Evolutionary conservation across 23 red algal species (phyloP), one percentile per base, ranked within the genome.

Genomic region (Gracilaria gracilis): DNA sequence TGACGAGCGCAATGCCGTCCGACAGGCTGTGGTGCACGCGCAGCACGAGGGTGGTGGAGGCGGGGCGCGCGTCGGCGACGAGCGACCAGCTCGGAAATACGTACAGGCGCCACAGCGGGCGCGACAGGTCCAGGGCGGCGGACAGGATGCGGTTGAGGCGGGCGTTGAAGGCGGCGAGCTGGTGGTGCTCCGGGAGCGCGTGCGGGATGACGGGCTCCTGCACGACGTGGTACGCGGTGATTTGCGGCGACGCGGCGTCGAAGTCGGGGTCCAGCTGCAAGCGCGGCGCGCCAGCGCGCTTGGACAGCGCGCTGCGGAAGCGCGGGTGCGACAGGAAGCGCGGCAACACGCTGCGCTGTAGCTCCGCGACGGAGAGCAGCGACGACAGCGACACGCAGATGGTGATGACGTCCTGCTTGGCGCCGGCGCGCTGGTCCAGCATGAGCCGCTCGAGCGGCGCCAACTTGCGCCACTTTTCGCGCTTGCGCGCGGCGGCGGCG

Each of bases 1-100:
- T 88, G n/a, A 88, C 69, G 17, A 88, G 67, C 33, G 70, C 85
- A 32, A 88, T 77, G 3, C 85, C 85, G 29, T 88, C 85, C 31
- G 65, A 57, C n/a, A 88, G 46, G 9, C 70, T 39, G 46, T 88
- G 85, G 47, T 88, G 85, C 32, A 79, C 85, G 21, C 85, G 85
- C 16, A 88, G 69, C 5, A 88, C 32, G 6, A 88, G 65, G 16
- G 85, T 88, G 21, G 67, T 75, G 49, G 42, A 35, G 28, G 27
- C n/a, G 24, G 51, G 5, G 2, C 85, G 50, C 27, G 28, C 33
- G 17, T 69, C 85, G 34, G 39, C n/a, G 31, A 29, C 0, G 19
- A 77, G 59, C 16, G 85, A 75, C 69, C 72, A 88, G 19, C 21
- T 25, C 25, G 85, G 69, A 40, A 88, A 88, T 14, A 88, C 17